These are phyloP conservation scores for Coemansia sp. DNA, from an alignment of 192 early-diverging fungal genomes.

Conservation along the genomic window DNA sequence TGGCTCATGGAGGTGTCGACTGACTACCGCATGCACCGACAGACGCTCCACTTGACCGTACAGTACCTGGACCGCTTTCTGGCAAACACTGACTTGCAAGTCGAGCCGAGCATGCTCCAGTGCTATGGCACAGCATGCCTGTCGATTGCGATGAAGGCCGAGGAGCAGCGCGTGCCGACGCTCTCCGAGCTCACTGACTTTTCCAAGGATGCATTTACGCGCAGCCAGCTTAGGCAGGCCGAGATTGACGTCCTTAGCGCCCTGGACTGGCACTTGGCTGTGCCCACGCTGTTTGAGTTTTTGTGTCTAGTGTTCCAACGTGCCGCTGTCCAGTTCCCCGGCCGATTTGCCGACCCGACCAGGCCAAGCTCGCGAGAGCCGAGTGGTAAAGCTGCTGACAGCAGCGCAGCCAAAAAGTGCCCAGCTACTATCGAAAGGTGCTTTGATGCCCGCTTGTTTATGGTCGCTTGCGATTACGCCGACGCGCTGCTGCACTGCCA, in stretches of 20 bases:
- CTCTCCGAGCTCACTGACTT: conserved; percentile 47
- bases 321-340: conserved; percentile 30
- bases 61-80: conserved; percentile 52
- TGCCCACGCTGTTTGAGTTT: conserved; percentile 48
- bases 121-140: conserved; percentile 54
- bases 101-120: conserved; percentile 48
- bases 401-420: background rate
- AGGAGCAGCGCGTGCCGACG: conserved; percentile 49
- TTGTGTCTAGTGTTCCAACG: conserved; percentile 46
- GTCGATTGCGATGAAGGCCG: conserved; percentile 54
- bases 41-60: conserved; percentile 50
- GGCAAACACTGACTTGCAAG: conserved; percentile 13
- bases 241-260: conserved; percentile 47
- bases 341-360: conserved; percentile 23
- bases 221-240: conserved; percentile 42
- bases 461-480: conserved; percentile 38
- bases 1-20: conserved; percentile 56
- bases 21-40: conserved; percentile 51
- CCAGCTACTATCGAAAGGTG: conserved; percentile 24
- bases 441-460: conserved; percentile 29
- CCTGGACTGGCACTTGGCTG: conserved; percentile 46
- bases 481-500: conserved; percentile 45
- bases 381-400: background rate
- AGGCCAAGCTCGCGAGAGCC: background rate
- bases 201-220: conserved; percentile 48